These are phyloP conservation scores for Plenodomus biglobosus DNA, from an alignment of 2,329 filamentous ascomycete genomes.

Conservation along the genomic window DNA sequence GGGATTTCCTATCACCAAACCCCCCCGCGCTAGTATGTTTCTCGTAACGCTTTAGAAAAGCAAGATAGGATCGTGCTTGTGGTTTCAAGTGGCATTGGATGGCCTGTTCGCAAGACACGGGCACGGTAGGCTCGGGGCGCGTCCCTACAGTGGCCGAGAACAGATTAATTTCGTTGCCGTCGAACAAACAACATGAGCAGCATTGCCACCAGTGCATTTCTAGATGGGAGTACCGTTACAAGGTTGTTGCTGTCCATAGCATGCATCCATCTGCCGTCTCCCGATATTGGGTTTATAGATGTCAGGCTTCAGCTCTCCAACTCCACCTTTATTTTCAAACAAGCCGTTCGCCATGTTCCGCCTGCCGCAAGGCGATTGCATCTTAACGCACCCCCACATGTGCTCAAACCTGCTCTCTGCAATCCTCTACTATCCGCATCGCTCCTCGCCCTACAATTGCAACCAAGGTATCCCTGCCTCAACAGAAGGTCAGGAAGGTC, in stretches of 20 bases:
- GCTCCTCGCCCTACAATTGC: not conserved
- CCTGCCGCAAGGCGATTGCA: not conserved
- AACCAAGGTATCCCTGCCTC: not conserved
- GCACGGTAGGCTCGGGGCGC: conserved; percentile 32
- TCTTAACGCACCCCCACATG: not conserved
- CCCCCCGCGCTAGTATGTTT: conserved; percentile 42
- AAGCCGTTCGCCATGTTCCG: not conserved
- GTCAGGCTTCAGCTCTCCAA: not conserved
- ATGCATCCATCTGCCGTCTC: no score
- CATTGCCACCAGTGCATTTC: not conserved
- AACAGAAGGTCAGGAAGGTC: not conserved
- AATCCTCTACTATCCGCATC: not conserved
- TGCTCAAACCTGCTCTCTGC: not conserved
- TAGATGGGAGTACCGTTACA: not conserved
- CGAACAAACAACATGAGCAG: not conserved
- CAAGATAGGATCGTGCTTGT: conserved; percentile 26
- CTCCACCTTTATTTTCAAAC: not conserved
- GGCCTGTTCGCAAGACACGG: conserved; percentile 22
- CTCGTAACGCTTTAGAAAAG: conserved; percentile 37
- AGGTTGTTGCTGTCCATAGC: no score
- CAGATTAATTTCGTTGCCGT: conserved; percentile 28
- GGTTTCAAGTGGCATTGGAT: conserved; percentile 32
- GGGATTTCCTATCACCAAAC: conserved; percentile 25
- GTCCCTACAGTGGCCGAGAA: conserved; percentile 10
- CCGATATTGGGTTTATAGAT: no score